Conservation (phyloP, 495 filamentous ascomycete genomes). For the Daldinia bambusicola region DNA sequence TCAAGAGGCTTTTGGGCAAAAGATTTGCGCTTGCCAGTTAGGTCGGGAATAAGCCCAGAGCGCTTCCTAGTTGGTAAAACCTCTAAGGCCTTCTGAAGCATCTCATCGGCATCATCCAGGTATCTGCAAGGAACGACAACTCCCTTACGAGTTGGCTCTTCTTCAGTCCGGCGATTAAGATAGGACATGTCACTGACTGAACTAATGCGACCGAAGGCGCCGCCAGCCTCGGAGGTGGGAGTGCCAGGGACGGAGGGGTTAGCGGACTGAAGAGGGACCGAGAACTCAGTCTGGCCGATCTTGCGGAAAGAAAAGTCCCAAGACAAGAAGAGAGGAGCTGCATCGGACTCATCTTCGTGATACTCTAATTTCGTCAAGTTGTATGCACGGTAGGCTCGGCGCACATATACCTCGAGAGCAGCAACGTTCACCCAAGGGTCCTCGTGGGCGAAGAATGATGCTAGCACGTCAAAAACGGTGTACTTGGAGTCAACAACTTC, state of each 20-base stretch:
- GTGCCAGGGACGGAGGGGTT: slow-evolving; percentile 88
- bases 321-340: slow-evolving; percentile 77
- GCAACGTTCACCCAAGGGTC: slow-evolving; percentile 96
- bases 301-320: slow-evolving; percentile 97
- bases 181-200: slow-evolving; percentile 98
- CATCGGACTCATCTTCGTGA: slow-evolving; percentile 76
- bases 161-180: slow-evolving; percentile 70
- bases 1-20: slow-evolving; percentile 60
- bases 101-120: slow-evolving; percentile 91
- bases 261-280: slow-evolving; percentile 76
- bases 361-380: slow-evolving; percentile 88
- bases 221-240: slow-evolving; percentile 69
- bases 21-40: slow-evolving; percentile 76
- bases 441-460: slow-evolving; percentile 90
- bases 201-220: slow-evolving; percentile 80
- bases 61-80: slow-evolving; percentile 71
- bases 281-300: slow-evolving; percentile 88
- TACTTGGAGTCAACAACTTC: slow-evolving; percentile 98
- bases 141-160: slow-evolving; percentile 88
- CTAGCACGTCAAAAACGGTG: slow-evolving; percentile 95
- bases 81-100: slow-evolving; percentile 82
- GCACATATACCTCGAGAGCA: slow-evolving; percentile 94
- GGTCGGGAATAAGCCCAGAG: slow-evolving; percentile 67
- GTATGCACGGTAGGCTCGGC: slow-evolving; percentile 96
- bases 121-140: slow-evolving; percentile 93